A percentile compares a stretch with the other conserved stretches of the same genome.
phyloP scores from a whole-genome alignment of 2,329 filamentous ascomycete species.

The Pseudogymnoascus sp. region DNA sequence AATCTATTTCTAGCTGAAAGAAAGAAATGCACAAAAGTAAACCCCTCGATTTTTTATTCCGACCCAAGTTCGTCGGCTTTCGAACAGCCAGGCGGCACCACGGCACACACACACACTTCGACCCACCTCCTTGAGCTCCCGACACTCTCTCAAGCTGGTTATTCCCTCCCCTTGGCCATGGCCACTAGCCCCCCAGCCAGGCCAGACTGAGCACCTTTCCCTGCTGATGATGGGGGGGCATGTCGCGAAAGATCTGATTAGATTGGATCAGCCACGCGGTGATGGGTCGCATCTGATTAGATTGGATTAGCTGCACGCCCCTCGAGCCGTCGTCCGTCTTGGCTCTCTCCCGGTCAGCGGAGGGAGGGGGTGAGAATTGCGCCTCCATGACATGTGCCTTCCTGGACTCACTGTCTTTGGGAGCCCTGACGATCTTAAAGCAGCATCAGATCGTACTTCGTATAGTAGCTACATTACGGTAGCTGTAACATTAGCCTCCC shows the following conservation, averaged over 20 bases:
- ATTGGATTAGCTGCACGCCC: slow-evolving; percentile 1
- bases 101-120: neutral
- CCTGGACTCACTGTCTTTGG: neutral
- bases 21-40: neutral
- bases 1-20: neutral
- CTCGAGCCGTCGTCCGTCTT: neutral
- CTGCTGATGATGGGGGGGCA: neutral
- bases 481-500: neutral
- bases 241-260: neutral
- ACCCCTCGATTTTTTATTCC: neutral
- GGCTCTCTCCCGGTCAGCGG: neutral
- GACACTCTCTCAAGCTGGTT: neutral
- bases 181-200: neutral
- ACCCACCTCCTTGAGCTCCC: neutral
- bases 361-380: neutral
- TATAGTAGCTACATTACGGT: neutral
- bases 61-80: neutral
- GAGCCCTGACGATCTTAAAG: neutral
- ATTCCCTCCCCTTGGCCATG: neutral
- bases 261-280: neutral
- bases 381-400: neutral
- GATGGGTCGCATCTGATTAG: slow-evolving; percentile 3
- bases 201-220: neutral
- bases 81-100: neutral
- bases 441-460: neutral